Conservation (phyloP, 2,329 filamentous ascomycete species). For the Hirsutella minnesotensis region DNA sequence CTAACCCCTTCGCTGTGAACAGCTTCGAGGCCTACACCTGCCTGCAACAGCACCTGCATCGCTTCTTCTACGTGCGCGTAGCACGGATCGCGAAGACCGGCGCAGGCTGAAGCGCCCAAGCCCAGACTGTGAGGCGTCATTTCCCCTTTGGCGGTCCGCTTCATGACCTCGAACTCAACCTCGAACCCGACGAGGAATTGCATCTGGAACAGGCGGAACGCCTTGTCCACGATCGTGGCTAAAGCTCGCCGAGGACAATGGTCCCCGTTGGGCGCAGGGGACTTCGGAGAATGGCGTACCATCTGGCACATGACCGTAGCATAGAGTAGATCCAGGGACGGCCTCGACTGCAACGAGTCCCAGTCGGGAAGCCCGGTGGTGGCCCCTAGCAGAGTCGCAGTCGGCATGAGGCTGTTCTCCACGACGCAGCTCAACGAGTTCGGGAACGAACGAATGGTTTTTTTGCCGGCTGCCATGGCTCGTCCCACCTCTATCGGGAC, state of each 20-base stretch:
- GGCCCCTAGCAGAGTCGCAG: not conserved
- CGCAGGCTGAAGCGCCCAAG: not conserved
- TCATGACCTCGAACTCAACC: not conserved
- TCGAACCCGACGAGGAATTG: not conserved
- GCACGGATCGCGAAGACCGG: conserved; percentile 2
- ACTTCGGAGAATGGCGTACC: not conserved
- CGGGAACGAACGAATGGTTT: not conserved
- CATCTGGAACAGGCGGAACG: not conserved
- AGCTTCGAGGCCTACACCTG: conserved; percentile 2
- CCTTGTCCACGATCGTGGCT: not conserved
- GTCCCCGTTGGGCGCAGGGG: not conserved
- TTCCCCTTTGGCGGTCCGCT: not conserved
- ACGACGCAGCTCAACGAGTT: not conserved
- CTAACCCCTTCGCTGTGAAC: conserved; percentile 3
- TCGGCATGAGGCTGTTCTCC: not conserved
- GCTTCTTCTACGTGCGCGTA: conserved; percentile 3
- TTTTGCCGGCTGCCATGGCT: not conserved
- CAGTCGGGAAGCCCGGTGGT: not conserved
- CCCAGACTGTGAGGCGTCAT: not conserved
- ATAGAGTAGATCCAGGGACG: not conserved
- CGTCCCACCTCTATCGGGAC: not conserved
- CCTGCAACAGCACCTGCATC: not conserved
- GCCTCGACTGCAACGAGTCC: not conserved
- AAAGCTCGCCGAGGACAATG: not conserved
- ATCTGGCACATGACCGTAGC: not conserved